These are phyloP conservation scores for Galerina marginata DNA, from an alignment of 768 basidiomycete genomes.

Conservation along the genomic window DNA sequence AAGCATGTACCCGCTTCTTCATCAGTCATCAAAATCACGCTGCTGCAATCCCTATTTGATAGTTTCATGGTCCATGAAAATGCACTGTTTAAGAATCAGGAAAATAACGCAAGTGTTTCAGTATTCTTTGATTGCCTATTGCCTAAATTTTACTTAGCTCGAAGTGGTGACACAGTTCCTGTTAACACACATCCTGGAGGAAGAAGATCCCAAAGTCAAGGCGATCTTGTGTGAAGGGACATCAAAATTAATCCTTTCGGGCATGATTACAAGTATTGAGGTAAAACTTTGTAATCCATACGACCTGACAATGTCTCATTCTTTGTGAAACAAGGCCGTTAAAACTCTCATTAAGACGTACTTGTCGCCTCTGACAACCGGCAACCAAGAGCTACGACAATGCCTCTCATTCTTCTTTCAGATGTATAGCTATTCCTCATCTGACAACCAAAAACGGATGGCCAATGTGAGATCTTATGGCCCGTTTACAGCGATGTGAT, in stretches of 20 bases:
- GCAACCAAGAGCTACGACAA: conserved; percentile 86
- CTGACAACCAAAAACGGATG: conserved; percentile 76
- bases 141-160: conserved; percentile 17
- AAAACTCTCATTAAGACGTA: conserved; percentile 55
- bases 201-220: conserved; percentile 63
- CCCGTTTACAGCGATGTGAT: neutral
- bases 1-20: conserved; percentile 64
- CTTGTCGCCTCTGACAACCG: conserved; percentile 78
- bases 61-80: conserved; percentile 82
- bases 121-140: neutral
- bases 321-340: conserved; percentile 44
- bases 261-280: conserved; percentile 73
- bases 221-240: conserved; percentile 80
- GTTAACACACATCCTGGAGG: conserved; percentile 44
- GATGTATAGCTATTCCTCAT: conserved; percentile 83
- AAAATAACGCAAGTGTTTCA: conserved; percentile 24
- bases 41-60: conserved; percentile 87
- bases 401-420: conserved; percentile 88
- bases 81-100: conserved; percentile 49
- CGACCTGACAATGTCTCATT: conserved; percentile 29
- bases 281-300: conserved; percentile 46
- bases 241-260: conserved; percentile 83
- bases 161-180: conserved; percentile 26
- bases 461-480: conserved; percentile 38
- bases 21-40: conserved; percentile 65